Conservation (phyloP, 176 grass and related monocot genomes). For the Hyparrhenia diplandra region DNA sequence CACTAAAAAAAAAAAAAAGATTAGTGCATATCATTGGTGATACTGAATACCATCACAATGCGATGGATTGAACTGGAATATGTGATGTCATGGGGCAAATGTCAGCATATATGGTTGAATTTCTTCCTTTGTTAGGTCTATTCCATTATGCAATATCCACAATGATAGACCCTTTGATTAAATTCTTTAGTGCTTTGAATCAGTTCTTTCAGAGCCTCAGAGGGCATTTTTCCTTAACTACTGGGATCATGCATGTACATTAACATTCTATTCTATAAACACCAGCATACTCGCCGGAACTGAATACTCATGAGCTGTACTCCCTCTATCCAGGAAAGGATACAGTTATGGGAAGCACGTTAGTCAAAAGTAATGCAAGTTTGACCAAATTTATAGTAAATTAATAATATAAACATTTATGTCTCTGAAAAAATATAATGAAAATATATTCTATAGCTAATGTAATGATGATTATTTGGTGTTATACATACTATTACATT, state of each 20-base stretch:
- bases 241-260: background rate
- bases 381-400: too few species aligned
- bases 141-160: background rate
- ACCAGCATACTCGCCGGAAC: background rate
- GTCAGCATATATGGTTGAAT: slow-evolving; percentile 3
- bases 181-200: background rate
- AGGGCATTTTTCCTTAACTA: background rate
- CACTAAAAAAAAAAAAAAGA: background rate
- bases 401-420: too few species aligned
- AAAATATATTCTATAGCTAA: too few species aligned
- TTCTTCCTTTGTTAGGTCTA: slow-evolving; percentile 1
- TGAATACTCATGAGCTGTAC: background rate
- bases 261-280: background rate
- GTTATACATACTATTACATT: too few species aligned
- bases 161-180: background rate
- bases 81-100: slow-evolving; percentile 22
- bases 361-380: too few species aligned
- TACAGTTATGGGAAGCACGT: too few species aligned
- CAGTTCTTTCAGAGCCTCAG: background rate
- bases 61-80: slow-evolving; percentile 5
- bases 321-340: too few species aligned
- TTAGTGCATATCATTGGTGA: slow-evolving; percentile 1
- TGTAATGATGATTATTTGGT: too few species aligned
- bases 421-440: too few species aligned
- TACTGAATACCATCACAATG: background rate